Conservation (phyloP, 2,329 filamentous ascomycete species). For the Fusarium aywerte region DNA sequence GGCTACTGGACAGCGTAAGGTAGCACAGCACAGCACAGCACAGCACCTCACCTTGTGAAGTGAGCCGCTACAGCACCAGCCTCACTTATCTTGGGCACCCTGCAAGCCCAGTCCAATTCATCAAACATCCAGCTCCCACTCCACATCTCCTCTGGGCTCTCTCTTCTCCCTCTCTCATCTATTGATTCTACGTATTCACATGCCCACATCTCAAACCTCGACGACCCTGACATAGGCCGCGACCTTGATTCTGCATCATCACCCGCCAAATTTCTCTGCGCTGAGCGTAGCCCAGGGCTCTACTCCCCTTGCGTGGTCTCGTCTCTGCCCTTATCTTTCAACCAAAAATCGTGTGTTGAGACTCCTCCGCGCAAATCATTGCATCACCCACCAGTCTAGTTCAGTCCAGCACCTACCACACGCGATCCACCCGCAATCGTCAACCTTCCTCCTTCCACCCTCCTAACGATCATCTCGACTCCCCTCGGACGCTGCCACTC, state of each 20-base stretch:
- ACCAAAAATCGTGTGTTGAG: constrained; percentile 47
- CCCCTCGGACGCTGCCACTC: constrained; percentile 34
- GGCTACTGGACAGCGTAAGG: not conserved
- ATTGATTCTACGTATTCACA: constrained; percentile 44
- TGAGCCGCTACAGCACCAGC: constrained; percentile 19
- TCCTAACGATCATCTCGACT: constrained; percentile 39
- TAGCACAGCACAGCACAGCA: too few species aligned
- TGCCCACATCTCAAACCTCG: constrained; percentile 32
- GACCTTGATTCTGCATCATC: constrained; percentile 30
- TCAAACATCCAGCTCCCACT: constrained; percentile 40
- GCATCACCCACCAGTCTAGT: constrained; percentile 45
- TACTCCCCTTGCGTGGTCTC: constrained; percentile 10
- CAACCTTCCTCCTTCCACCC: constrained; percentile 40
- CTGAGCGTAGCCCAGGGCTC: constrained; percentile 26
- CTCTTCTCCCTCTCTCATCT: constrained; percentile 44
- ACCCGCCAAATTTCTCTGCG: constrained; percentile 26
- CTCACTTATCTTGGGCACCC: constrained; percentile 6
- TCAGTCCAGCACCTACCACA: constrained; percentile 29
- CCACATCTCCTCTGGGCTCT: constrained; percentile 28
- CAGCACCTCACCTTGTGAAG: not conserved
- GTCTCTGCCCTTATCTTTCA: constrained; percentile 30
- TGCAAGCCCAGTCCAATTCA: constrained; percentile 21
- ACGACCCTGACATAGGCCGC: constrained; percentile 37
- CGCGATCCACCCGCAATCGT: constrained; percentile 46
- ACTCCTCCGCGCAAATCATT: constrained; percentile 50